A percentile compares a stretch with the other conserved stretches of the same genome.
Evolutionary conservation across 768 basidiomycete species (phyloP).

Genomic region (Phaffia tasmanica): DNA sequence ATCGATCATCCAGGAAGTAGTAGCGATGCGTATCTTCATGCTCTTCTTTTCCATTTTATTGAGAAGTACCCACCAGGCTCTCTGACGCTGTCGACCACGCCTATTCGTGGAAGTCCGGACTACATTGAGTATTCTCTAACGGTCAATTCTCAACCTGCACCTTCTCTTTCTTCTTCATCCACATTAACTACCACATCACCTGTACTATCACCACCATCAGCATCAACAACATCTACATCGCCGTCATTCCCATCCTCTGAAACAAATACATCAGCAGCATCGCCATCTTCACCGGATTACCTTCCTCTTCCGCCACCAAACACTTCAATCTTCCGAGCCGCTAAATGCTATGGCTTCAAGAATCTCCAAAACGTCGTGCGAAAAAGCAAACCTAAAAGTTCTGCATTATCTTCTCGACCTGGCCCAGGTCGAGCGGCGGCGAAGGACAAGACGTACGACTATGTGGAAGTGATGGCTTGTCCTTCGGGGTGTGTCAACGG

Average conservation of each 20-base stretch:
- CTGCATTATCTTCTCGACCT: conserved; percentile 37
- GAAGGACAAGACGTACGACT: conserved; percentile 54
- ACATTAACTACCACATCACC: neutral
- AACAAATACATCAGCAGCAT: conserved; percentile 41
- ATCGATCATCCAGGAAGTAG: conserved; percentile 69
- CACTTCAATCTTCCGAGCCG: conserved; percentile 67
- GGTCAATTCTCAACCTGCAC: neutral
- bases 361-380: conserved; percentile 95
- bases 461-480: conserved; percentile 98
- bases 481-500: conserved; percentile 96
- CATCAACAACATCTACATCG: too few species aligned
- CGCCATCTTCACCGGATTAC: neutral
- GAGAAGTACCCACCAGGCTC: conserved; percentile 30
- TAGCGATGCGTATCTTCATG: conserved; percentile 84
- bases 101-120: conserved; percentile 50
- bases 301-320: conserved; percentile 12
- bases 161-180: conserved; percentile 19
- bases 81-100: conserved; percentile 30
- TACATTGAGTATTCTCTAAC: conserved; percentile 61
- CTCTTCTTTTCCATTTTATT: conserved; percentile 53
- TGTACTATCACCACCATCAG: too few species aligned
- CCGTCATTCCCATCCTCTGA: neutral
- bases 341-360: conserved; percentile 92
- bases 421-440: conserved; percentile 40
- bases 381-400: conserved; percentile 46